Percentiles rank a stretch among this genome's conserved stretches.
Evolutionary conservation across 1,139 yeast genomes (phyloP).

Genomic region (Yamadazyma kanchanaburiensis): DNA sequence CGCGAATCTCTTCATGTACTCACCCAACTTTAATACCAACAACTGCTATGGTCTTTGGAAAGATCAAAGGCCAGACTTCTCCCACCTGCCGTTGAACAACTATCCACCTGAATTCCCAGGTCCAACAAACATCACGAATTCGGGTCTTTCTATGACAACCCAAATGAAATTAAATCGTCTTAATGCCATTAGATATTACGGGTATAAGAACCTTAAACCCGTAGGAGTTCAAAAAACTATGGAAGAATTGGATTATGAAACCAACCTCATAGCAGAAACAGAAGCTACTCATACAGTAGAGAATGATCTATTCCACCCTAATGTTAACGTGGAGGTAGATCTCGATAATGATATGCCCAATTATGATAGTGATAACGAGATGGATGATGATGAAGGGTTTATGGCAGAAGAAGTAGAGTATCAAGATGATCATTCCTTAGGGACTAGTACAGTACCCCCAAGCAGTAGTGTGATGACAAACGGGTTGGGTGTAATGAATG

Average conservation of each 20-base stretch:
- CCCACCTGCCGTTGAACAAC: constrained; percentile 53
- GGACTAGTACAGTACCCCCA: constrained; percentile 18
- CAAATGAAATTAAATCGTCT: constrained; percentile 40
- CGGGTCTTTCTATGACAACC: constrained; percentile 22
- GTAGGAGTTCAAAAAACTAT: constrained; percentile 55
- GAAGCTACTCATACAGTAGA: constrained; percentile 8
- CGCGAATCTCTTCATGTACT: constrained; percentile 9
- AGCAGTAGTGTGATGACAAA: constrained; percentile 3
- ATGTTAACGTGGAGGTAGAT: constrained; percentile 6
- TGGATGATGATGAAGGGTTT: constrained; percentile 29
- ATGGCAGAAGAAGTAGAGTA: constrained; percentile 62
- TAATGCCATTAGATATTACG: constrained; percentile 42
- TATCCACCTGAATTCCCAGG: constrained; percentile 54
- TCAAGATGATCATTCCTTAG: constrained; percentile 46
- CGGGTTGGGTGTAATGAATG: constrained; percentile 5
- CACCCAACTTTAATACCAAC: constrained; percentile 13
- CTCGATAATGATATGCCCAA: constrained; percentile 13
- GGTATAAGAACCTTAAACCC: constrained; percentile 50
- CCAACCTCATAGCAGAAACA: constrained; percentile 5
- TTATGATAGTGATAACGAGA: constrained; percentile 9
- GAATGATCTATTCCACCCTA: constrained; percentile 6
- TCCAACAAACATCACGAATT: constrained; percentile 28
- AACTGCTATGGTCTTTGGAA: constrained; percentile 13
- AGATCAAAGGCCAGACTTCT: constrained; percentile 12
- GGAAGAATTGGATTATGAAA: constrained; percentile 40